Evolutionary conservation across 2,329 filamentous ascomycete genomes (phyloP), one percentile per base, ranked within the genome.

Genomic region (Fusarium sp.): DNA sequence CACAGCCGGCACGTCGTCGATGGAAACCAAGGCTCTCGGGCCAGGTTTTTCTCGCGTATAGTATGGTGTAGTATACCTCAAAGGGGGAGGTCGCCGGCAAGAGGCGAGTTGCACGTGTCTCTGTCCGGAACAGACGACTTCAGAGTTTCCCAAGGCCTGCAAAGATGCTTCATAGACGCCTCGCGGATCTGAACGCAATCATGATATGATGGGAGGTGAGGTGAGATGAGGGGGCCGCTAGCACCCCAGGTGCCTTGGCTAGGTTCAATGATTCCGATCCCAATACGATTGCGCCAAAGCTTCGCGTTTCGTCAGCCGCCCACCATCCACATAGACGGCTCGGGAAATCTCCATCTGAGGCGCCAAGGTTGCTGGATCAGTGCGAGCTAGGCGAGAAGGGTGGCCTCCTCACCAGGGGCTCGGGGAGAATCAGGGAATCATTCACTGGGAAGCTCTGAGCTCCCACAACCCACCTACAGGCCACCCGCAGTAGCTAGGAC

Each of bases 181-280:
- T 16, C 10, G 31, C 43, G 36, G 47, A 53, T 43, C 34, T 48
- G 40, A 50, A 60, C 48, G 50, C 55, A 60, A 68, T 59, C 60
- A 58, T 71, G 69, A 72, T 72, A 70, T 72, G 68, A 72, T 67
- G 68, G 58, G 31, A 34, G 31, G 31, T 34, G 31, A 34, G 31
- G 31, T 34, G 31, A 34, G 47, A 27, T 43, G 48, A 51, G 48
- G 48, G 5, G 48, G 53, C 57, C 59, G 63, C 67, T 65, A 68
- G 56, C 55, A 65, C 23, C 50, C 56, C 62, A 71, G 68, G 60
- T 51, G 55, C 68, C 39, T 61, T 46, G 36, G 37, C 54, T 57
- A 57, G 41, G 41, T 66, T 70, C 57, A 63, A 68, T 70, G 63
- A 67, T 57, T 50, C 68, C 68, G 68, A 71, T 71, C 60, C 56